Conservation (phyloP, 1,284 basidiomycete species). For the Malassezia restricta region DNA sequence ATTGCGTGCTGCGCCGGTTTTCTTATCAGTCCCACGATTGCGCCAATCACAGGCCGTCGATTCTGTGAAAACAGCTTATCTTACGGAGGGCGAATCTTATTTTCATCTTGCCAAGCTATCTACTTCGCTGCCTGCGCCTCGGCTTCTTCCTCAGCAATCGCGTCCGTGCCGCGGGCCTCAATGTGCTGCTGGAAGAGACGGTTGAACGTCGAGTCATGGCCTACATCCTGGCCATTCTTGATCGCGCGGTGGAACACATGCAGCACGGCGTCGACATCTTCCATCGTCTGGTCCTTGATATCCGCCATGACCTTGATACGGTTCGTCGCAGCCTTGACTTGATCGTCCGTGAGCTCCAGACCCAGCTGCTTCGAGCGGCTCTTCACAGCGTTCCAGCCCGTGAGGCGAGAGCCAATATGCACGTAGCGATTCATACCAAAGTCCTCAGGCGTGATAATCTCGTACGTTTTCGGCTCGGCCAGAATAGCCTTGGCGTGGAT, state of each 20-base stretch:
- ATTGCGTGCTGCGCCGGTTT: no score
- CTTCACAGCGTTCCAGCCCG: constrained; percentile 99
- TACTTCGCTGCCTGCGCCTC: neutral
- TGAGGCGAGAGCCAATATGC: constrained; percentile 92
- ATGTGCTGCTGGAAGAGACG: constrained; percentile 16
- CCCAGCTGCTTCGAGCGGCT: constrained; percentile 94
- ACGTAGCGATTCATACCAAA: constrained; percentile 96
- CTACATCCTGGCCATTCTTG: constrained; percentile 21
- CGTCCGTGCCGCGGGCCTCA: neutral
- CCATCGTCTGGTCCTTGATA: constrained; percentile 94
- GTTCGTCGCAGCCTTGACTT: constrained; percentile 85
- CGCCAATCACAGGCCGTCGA: no score
- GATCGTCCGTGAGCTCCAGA: constrained; percentile 68
- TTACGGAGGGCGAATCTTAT: no score
- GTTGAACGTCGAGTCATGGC: constrained; percentile 15
- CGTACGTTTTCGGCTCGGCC: constrained; percentile 95
- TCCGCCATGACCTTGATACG: constrained; percentile 99
- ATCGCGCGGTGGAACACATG: constrained; percentile 53
- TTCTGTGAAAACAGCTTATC: no score
- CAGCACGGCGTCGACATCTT: constrained; percentile 92
- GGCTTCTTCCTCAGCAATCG: neutral
- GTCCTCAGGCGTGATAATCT: constrained; percentile 57
- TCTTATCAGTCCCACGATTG: no score
- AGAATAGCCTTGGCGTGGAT: constrained; percentile 99
- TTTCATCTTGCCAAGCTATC: no score